These are phyloP conservation scores for Thermothielavioides terrestris DNA, from an alignment of 495 filamentous ascomycete genomes.

Conservation along the genomic window DNA sequence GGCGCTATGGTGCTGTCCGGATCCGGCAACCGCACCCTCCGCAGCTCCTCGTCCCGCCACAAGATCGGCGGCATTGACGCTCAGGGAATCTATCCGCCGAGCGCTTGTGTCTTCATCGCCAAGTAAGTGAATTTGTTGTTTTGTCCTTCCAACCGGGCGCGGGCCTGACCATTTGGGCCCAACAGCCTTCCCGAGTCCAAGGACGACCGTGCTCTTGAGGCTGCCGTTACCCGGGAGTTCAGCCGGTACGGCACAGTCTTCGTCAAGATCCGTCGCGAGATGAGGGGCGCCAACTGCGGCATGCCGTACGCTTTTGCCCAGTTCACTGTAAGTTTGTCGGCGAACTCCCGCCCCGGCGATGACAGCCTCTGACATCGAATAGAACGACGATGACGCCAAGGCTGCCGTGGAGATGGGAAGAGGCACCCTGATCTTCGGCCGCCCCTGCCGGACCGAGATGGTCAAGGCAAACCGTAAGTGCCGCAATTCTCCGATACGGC, in stretches of 20 bases:
- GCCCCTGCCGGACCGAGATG: slow-evolving; percentile 50
- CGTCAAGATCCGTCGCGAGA: slow-evolving; percentile 58
- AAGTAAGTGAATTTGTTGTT: slow-evolving; percentile 42
- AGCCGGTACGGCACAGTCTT: slow-evolving; percentile 45
- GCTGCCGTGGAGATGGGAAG: slow-evolving; percentile 39
- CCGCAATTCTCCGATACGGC: neutral
- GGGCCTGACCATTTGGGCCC: slow-evolving; percentile 3
- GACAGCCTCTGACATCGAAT: slow-evolving; percentile 10
- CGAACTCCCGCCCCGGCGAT: neutral
- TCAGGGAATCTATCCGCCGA: slow-evolving; percentile 47
- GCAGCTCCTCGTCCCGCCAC: neutral
- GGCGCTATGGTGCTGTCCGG: neutral
- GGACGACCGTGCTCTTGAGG: slow-evolving; percentile 43
- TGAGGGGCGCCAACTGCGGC: slow-evolving; percentile 44
- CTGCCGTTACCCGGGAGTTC: slow-evolving; percentile 46
- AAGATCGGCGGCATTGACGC: slow-evolving; percentile 34
- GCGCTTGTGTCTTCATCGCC: slow-evolving; percentile 54
- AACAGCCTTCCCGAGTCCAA: slow-evolving; percentile 34
- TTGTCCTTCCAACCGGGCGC: neutral
- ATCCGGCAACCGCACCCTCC: neutral
- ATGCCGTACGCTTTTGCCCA: slow-evolving; percentile 60
- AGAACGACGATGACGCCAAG: slow-evolving; percentile 39
- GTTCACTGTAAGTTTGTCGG: slow-evolving; percentile 48
- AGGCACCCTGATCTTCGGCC: slow-evolving; percentile 44
- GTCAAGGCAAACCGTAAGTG: slow-evolving; percentile 49